phyloP scores from a whole-genome alignment of 257 asterid species.

The Hygrophila difformis region DNA sequence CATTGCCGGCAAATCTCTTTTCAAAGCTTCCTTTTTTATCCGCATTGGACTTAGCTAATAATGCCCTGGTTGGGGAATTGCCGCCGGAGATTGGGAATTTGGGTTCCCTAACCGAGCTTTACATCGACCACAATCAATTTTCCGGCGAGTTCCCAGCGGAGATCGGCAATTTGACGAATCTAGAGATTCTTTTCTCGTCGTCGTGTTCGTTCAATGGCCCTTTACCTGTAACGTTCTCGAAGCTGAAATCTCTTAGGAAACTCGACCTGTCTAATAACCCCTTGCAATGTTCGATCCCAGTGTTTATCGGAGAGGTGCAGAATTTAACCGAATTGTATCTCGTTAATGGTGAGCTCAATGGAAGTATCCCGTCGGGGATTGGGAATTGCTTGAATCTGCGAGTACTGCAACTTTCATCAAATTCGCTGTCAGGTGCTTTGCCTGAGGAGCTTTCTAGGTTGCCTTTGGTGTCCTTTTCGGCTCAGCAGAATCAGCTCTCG shows the following conservation, averaged over 20 bases:
- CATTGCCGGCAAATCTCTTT: conserved; percentile 37
- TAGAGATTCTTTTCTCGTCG: conserved; percentile 35
- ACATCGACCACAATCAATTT: conserved; percentile 48
- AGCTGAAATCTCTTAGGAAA: conserved; percentile 40
- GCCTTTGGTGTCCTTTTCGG: conserved; percentile 40
- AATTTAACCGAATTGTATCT: conserved; percentile 50
- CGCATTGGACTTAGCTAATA: conserved; percentile 62
- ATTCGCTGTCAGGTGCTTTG: conserved; percentile 54
- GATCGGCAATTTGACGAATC: conserved; percentile 42
- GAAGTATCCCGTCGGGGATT: conserved; percentile 60
- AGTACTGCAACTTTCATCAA: conserved; percentile 56
- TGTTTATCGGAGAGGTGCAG: conserved; percentile 38
- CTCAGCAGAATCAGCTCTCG: conserved; percentile 63
- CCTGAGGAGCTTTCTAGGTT: conserved; percentile 57
- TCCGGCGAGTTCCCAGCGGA: conserved; percentile 57
- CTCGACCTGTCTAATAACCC: conserved; percentile 74
- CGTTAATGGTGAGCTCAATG: conserved; percentile 45
- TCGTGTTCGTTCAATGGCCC: conserved; percentile 62
- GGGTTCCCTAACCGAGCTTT: conserved; percentile 47
- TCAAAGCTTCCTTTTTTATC: conserved; percentile 31
- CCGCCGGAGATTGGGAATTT: conserved; percentile 59
- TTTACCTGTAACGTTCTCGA: conserved; percentile 46
- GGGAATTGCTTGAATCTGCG: conserved; percentile 48
- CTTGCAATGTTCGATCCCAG: conserved; percentile 52
- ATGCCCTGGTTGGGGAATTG: conserved; percentile 52